phyloP scores from a whole-genome alignment of 2,329 filamentous ascomycete species.

The Scedosporium boydii region DNA sequence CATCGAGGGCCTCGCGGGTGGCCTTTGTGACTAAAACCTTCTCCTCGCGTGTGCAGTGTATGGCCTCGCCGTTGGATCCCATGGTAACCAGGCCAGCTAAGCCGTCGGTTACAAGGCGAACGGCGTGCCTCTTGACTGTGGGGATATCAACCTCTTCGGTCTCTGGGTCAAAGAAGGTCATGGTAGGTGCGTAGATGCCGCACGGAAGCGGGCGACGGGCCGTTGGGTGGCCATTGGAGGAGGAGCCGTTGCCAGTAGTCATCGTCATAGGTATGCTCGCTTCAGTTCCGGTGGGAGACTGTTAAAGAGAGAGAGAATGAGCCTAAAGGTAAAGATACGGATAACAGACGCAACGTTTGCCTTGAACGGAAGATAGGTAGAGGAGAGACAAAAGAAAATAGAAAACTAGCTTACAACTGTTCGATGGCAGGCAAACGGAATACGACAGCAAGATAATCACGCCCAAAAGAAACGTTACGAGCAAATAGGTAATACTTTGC shows the following conservation, averaged over 20 bases:
- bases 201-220: constrained; percentile 53
- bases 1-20: constrained; percentile 73
- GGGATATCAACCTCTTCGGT: constrained; percentile 80
- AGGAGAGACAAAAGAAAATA: background rate
- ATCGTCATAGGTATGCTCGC: constrained; percentile 7
- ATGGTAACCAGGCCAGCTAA: constrained; percentile 76
- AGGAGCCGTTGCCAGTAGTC: constrained; percentile 12
- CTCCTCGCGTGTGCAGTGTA: constrained; percentile 72
- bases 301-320: background rate
- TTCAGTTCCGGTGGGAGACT: background rate
- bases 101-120: constrained; percentile 66
- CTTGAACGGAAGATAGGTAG: background rate
- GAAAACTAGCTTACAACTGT: too few relatives aligned
- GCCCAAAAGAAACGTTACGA: too few relatives aligned
- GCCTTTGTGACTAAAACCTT: constrained; percentile 66
- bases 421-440: too few relatives aligned
- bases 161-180: constrained; percentile 80
- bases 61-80: constrained; percentile 86
- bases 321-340: background rate
- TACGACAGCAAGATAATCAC: too few relatives aligned
- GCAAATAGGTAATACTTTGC: too few relatives aligned
- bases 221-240: constrained; percentile 10
- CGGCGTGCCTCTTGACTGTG: constrained; percentile 69
- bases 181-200: constrained; percentile 80
- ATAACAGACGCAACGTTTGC: background rate